phyloP scores from a whole-genome alignment of 495 filamentous ascomycete species.

The Cercophora sp. region DNA sequence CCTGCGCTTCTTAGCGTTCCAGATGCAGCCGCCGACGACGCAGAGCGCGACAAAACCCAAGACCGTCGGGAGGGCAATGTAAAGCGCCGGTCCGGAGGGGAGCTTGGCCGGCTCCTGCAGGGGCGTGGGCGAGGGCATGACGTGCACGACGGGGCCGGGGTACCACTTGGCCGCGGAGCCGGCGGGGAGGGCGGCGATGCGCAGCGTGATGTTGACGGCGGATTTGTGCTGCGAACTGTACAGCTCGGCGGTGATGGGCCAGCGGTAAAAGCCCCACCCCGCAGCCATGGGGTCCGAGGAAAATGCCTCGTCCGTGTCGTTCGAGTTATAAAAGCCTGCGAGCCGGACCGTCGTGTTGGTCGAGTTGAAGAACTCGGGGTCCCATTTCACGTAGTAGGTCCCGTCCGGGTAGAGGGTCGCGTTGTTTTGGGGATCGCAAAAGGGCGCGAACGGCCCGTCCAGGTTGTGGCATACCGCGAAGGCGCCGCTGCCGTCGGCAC shows the following conservation, averaged over 20 bases:
- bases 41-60: conserved; percentile 33
- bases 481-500: conserved; percentile 26
- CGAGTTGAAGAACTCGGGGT: conserved; percentile 36
- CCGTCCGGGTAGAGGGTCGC: conserved; percentile 29
- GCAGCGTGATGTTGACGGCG: conserved; percentile 39
- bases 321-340: conserved; percentile 37
- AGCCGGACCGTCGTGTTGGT: conserved; percentile 34
- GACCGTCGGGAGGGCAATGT: conserved; percentile 40
- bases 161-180: conserved; percentile 14
- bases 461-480: conserved; percentile 36
- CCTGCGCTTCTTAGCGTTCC: conserved; percentile 33
- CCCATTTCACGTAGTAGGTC: conserved; percentile 45
- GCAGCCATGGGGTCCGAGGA: conserved; percentile 28
- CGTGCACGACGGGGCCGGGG: conserved; percentile 30
- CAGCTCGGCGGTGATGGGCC: conserved; percentile 25
- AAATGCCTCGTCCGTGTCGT: conserved; percentile 32
- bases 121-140: conserved; percentile 22
- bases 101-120: conserved; percentile 17
- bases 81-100: conserved; percentile 26
- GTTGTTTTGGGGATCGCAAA: conserved; percentile 35
- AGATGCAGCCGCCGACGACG: conserved; percentile 31
- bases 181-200: conserved; percentile 27
- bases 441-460: conserved; percentile 32
- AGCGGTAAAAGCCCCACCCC: conserved; percentile 40
- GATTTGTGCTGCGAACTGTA: conserved; percentile 13